These are phyloP conservation scores for Hypholoma fasciculare DNA, from an alignment of 768 basidiomycete genomes.

Conservation along the genomic window DNA sequence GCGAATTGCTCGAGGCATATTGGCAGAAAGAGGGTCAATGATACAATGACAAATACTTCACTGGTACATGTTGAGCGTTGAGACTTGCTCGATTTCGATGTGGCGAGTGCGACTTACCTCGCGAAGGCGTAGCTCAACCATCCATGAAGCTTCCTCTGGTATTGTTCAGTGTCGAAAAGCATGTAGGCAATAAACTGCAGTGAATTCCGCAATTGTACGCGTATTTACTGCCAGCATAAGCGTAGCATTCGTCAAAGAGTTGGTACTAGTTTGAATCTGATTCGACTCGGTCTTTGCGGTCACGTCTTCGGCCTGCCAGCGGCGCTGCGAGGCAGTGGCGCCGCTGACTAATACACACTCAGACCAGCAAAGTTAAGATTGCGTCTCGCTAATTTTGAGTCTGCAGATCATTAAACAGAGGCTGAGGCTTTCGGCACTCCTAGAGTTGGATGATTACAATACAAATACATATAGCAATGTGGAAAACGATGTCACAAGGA, in stretches of 20 bases:
- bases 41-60: constrained; percentile 82
- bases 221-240: no score
- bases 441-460: neutral
- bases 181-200: neutral
- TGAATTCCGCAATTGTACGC: no score
- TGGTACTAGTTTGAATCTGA: no score
- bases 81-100: neutral
- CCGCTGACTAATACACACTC: no score
- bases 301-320: no score
- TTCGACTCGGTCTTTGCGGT: no score
- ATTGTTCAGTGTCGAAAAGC: constrained; percentile 19
- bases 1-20: constrained; percentile 89
- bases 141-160: constrained; percentile 55
- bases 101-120: constrained; percentile 42
- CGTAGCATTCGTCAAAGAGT: no score
- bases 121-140: constrained; percentile 89
- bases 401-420: no score
- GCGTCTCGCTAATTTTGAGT: no score
- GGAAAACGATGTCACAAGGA: neutral
- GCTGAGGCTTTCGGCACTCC: no score
- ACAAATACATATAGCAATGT: neutral
- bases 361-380: no score
- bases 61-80: constrained; percentile 29
- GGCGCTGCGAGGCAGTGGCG: no score
- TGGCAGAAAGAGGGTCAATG: constrained; percentile 78